Evolutionary conservation across 495 filamentous ascomycete species (phyloP).

Genomic region (Stereocaulon alpinum): DNA sequence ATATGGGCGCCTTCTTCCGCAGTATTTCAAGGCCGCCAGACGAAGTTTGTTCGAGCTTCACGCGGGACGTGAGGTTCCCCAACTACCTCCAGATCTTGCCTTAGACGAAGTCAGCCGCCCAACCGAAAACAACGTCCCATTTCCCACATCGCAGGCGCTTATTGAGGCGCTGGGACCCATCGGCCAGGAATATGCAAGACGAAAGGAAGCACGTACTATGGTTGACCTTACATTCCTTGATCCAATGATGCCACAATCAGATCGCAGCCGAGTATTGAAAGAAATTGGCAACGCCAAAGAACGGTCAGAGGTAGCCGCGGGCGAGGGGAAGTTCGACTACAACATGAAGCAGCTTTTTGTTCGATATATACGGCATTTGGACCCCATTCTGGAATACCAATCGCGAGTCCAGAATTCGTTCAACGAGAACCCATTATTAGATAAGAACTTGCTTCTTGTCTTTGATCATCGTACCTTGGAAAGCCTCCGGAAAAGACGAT

Average conservation of each 20-base stretch:
- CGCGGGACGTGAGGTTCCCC: constrained; percentile 7
- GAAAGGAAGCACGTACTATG: neutral
- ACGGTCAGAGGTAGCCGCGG: constrained; percentile 14
- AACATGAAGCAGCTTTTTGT: constrained; percentile 31
- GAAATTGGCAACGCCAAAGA: constrained; percentile 7
- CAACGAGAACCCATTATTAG: constrained; percentile 6
- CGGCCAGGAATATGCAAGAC: constrained; percentile 21
- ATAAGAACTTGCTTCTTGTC: constrained; percentile 28
- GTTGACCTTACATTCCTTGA: constrained; percentile 9
- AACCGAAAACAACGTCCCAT: neutral
- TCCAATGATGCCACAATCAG: neutral
- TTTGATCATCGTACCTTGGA: constrained; percentile 27
- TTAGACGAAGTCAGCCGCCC: constrained; percentile 3
- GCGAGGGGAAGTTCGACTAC: neutral
- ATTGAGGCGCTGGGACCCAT: constrained; percentile 28
- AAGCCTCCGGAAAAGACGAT: constrained; percentile 34
- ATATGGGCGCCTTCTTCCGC: neutral
- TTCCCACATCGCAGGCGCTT: constrained; percentile 32
- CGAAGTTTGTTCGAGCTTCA: constrained; percentile 18
- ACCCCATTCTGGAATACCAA: constrained; percentile 25
- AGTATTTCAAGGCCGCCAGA: neutral
- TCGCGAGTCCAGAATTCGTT: constrained; percentile 1
- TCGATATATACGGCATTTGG: constrained; percentile 33
- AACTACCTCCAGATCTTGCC: constrained; percentile 4
- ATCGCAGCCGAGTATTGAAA: constrained; percentile 11